phyloP scores from a whole-genome alignment of 1,284 basidiomycete genomes.

The Cutaneotrichosporon cavernicola region DNA sequence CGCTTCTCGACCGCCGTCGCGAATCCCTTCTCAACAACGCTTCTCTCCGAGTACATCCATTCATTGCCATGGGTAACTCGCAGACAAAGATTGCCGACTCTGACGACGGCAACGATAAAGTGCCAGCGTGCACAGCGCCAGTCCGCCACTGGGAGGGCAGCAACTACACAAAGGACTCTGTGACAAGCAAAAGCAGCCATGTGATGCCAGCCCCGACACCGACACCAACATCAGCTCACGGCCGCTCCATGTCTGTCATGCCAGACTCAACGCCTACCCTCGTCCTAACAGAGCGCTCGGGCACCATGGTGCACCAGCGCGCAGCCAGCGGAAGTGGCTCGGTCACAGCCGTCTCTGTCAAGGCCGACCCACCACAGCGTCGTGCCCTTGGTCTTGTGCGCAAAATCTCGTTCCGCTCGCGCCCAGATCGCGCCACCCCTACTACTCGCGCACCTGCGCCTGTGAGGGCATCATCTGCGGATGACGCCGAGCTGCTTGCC shows the following conservation, averaged over 20 bases:
- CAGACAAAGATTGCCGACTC: conserved; percentile 2
- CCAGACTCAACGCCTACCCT: not conserved
- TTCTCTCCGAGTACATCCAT: conserved; percentile 19
- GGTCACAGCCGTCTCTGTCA: not conserved
- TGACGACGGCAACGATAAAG: not conserved
- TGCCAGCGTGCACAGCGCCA: not conserved
- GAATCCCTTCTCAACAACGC: conserved; percentile 13
- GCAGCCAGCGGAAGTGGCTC: not conserved
- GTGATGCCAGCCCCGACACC: not conserved
- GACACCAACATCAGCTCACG: not conserved
- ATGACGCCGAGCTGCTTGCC: conserved; percentile 3
- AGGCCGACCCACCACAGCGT: conserved; percentile 1
- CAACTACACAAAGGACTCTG: not conserved
- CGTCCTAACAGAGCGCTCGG: not conserved
- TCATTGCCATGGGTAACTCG: conserved; percentile 21
- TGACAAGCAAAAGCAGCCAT: not conserved
- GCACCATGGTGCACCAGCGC: not conserved
- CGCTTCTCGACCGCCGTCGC: conserved; percentile 7
- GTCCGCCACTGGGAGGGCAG: conserved; percentile 3
- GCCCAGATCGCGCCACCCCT: conserved; percentile 7
- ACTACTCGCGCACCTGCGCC: not conserved
- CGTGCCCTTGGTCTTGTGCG: conserved; percentile 19
- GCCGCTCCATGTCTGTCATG: not conserved
- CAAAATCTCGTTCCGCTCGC: conserved; percentile 18
- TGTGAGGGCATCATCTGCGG: not conserved